Percentiles rank a stretch among this genome's conserved stretches.
Evolutionary conservation across 169 alveolate genomes (phyloP).

Genomic region (Cryptosporidium ryanae): DNA sequence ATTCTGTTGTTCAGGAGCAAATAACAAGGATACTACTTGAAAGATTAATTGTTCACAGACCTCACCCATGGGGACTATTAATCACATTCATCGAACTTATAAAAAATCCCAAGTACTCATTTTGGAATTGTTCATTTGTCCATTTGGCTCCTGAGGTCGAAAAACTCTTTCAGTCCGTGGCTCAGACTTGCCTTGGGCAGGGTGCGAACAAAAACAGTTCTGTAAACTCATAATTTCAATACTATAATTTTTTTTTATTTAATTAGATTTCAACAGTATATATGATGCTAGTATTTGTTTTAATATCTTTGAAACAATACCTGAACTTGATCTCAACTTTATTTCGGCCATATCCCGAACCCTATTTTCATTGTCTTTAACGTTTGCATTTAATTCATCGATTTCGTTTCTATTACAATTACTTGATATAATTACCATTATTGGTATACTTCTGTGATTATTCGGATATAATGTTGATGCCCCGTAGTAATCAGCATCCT

Average conservation of each 20-base stretch:
- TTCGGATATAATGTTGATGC: conserved; percentile 41
- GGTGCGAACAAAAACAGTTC: conserved; percentile 22
- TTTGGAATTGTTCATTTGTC: conserved; percentile 82
- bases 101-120: conserved; percentile 89
- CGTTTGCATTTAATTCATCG: background rate
- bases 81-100: conserved; percentile 93
- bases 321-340: conserved; percentile 50
- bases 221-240: background rate
- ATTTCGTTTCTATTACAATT: background rate
- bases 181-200: conserved; percentile 78
- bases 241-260: background rate
- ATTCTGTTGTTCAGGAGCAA: conserved; percentile 89
- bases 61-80: conserved; percentile 98
- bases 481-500: background rate
- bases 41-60: conserved; percentile 91
- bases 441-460: conserved; percentile 40
- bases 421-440: conserved; percentile 12
- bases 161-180: conserved; percentile 81
- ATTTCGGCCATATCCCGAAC: conserved; percentile 22
- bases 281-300: conserved; percentile 38
- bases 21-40: conserved; percentile 91
- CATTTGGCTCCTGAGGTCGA: conserved; percentile 82
- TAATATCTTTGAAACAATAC: conserved; percentile 20
- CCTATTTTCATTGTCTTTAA: background rate
- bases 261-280: conserved; percentile 6